phyloP scores from a whole-genome alignment of 352 stramenopile genomes.

The Saprolegnia parasitica region DNA sequence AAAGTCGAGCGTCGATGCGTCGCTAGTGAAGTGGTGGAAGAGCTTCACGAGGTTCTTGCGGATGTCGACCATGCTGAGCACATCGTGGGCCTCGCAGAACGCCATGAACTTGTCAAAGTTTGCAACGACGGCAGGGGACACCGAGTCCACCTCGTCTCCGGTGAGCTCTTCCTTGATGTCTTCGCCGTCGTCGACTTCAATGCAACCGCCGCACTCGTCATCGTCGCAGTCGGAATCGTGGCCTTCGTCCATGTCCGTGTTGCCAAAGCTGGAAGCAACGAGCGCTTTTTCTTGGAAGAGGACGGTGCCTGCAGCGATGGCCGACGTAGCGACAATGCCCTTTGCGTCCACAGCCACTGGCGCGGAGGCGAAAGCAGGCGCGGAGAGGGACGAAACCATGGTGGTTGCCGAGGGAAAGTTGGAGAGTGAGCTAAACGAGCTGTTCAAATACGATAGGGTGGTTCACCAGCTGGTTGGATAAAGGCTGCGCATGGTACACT shows the following conservation, averaged over 20 bases:
- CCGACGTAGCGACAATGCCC: constrained; percentile 13
- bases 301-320: constrained; percentile 54
- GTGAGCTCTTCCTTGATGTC: constrained; percentile 1
- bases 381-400: not conserved
- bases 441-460: too few species aligned
- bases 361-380: not conserved
- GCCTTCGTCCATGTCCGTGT: not conserved
- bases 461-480: too few species aligned
- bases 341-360: not conserved
- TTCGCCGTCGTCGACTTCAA: constrained; percentile 3
- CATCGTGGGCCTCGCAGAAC: constrained; percentile 9
- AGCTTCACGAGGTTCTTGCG: constrained; percentile 23
- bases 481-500: too few species aligned
- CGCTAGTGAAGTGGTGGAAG: not conserved
- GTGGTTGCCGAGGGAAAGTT: not conserved
- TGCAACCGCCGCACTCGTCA: constrained; percentile 17
- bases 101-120: constrained; percentile 15
- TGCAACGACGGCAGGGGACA: not conserved
- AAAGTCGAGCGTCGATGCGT: constrained; percentile 9
- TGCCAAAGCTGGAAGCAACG: constrained; percentile 33
- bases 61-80: constrained; percentile 2
- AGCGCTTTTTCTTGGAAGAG: constrained; percentile 74
- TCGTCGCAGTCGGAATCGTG: constrained; percentile 16
- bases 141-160: not conserved
- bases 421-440: not conserved